Evolutionary conservation across 2,329 filamentous ascomycete species (phyloP), one percentile per base, ranked within the genome.

Genomic region (Dryadomyces quercivorus): DNA sequence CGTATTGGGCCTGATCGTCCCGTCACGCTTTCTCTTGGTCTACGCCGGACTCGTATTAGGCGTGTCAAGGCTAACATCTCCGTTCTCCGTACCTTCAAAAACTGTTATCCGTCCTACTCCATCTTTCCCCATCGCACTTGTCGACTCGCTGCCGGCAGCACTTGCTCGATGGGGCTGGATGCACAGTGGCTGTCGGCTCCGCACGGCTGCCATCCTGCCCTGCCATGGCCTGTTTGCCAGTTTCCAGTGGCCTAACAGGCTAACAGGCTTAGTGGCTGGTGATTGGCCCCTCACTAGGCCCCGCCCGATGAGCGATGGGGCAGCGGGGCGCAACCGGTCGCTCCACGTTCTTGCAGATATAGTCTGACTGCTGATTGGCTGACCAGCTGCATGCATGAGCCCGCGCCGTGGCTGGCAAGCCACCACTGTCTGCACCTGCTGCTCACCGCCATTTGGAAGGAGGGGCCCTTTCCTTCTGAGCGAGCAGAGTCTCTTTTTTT

Each of bases 351-450:
- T 36, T 59, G 58, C 58, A 56, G 54, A 34, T 43, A 36, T 18
- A 16, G 34, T 0, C 13, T 12, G 15, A 13, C 2, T 8, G 20
- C 8, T 58, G 51, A 59, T 60, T 60, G 59, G 59, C 53, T 34
- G 4, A 18, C 18, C 26, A 38, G 36, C 43, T 26, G 50, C 54
- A 56, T 60, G 57, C 57, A 60, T 55, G 59, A 57, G 55, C 53
- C 57, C 58, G 52, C 54, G 53, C 53, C 53, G 56, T 58, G 57
- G 59, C 59, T 60, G 59, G 59, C 57, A 56, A 56, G 56, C 59
- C 56, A 59, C 55, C 54, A 53, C 43, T 16, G 18, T 18, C 50
- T 45, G 20, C 53, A 42, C 36, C 40, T 46, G 36, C 50, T 45
- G 49, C 55, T 58, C 59, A 60, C 59, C 59, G 59, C 59, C 50